Conservation (phyloP, 306 rosid genomes). For the Vigna unguiculata region DNA sequence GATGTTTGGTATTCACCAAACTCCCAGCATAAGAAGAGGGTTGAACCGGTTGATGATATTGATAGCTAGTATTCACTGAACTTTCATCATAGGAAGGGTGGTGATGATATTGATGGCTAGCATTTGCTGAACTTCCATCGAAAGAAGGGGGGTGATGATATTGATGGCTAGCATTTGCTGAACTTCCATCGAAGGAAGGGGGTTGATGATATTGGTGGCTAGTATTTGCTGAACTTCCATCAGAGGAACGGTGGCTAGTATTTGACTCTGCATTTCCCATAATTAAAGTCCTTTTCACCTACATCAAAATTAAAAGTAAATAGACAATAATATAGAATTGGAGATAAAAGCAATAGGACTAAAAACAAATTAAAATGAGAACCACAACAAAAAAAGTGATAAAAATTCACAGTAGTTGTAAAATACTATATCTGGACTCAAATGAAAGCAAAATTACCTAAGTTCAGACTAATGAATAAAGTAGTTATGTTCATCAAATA, state of each 20-base stretch:
- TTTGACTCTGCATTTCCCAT: constrained; percentile 74
- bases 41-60: constrained; percentile 7
- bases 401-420: background rate
- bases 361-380: background rate
- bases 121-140: constrained; percentile 51
- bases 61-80: constrained; percentile 43
- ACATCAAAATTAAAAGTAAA: constrained; percentile 31
- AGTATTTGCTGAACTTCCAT: constrained; percentile 49
- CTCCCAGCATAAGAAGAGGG: constrained; percentile 33
- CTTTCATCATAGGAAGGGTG: constrained; percentile 44
- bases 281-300: constrained; percentile 48
- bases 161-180: constrained; percentile 38
- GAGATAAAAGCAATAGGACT: constrained; percentile 10
- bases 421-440: background rate
- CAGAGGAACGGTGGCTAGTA: constrained; percentile 42
- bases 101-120: constrained; percentile 13
- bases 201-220: constrained; percentile 28
- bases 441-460: too few species aligned
- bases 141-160: background rate
- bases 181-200: constrained; percentile 46
- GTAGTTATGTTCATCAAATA: too few species aligned
- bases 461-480: too few species aligned
- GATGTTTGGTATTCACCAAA: constrained; percentile 35
- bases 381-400: background rate
- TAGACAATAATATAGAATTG: background rate